Percentiles rank a stretch among this genome's conserved stretches.
Evolutionary conservation across 768 basidiomycete species (phyloP).

Genomic region (Botryobasidium botryosum): DNA sequence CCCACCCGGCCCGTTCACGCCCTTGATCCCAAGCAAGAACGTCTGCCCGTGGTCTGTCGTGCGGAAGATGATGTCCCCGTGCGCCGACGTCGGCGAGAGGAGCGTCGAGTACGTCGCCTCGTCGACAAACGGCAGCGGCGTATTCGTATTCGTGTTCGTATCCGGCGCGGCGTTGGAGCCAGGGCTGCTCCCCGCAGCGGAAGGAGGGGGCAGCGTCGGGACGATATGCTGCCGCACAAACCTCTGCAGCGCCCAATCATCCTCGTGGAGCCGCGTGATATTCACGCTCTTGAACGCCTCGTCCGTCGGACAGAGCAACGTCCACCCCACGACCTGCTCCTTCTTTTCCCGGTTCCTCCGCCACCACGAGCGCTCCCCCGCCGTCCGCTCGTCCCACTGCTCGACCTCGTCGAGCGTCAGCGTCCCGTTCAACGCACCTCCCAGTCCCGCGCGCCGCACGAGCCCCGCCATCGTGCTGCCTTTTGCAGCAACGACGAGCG

Average conservation of each 20-base stretch:
- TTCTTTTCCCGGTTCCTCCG: slow-evolving; percentile 14
- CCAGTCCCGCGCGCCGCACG: slow-evolving; percentile 68
- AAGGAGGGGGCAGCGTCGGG: slow-evolving; percentile 28
- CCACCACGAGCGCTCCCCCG: not conserved
- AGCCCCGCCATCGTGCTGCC: slow-evolving; percentile 78
- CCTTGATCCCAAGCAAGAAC: slow-evolving; percentile 27
- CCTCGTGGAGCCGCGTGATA: slow-evolving; percentile 50
- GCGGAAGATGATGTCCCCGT: slow-evolving; percentile 75
- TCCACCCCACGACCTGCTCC: slow-evolving; percentile 57
- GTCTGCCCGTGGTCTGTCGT: slow-evolving; percentile 19
- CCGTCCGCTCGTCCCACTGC: slow-evolving; percentile 5
- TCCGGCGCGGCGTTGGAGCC: slow-evolving; percentile 38
- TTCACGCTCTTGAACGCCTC: slow-evolving; percentile 81
- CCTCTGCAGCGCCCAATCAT: slow-evolving; percentile 33
- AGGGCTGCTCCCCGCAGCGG: slow-evolving; percentile 18
- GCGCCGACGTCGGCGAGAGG: slow-evolving; percentile 43
- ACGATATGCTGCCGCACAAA: slow-evolving; percentile 69
- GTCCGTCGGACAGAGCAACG: slow-evolving; percentile 79
- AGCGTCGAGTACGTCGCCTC: slow-evolving; percentile 62
- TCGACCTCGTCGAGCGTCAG: slow-evolving; percentile 5
- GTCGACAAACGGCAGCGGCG: slow-evolving; percentile 55
- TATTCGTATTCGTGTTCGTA: slow-evolving; percentile 42
- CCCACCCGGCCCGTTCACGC: slow-evolving; percentile 23
- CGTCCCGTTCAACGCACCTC: slow-evolving; percentile 82
- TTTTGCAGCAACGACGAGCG: slow-evolving; percentile 77